phyloP scores from a whole-genome alignment of 257 asterid species.

The Solanum ahanhuiri region DNA sequence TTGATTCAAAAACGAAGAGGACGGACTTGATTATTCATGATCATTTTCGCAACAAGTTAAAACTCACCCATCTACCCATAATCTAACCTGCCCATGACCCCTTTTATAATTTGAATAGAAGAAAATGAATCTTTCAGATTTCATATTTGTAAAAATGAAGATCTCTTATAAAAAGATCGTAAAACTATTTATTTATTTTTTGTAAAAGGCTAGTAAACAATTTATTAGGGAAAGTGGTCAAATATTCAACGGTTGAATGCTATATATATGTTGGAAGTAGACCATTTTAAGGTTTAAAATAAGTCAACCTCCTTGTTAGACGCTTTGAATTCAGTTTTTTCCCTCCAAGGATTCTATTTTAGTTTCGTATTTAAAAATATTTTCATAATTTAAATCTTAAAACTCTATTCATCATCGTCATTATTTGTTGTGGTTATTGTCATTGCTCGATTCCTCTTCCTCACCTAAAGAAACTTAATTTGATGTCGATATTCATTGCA shows the following conservation, averaged over 20 bases:
- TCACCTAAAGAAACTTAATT: background rate
- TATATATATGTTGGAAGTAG: background rate
- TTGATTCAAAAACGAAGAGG: background rate
- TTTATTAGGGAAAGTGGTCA: background rate
- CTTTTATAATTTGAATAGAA: too few relatives aligned
- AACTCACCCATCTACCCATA: too few relatives aligned
- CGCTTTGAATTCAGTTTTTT: background rate
- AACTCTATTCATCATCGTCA: background rate
- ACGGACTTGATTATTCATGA: accelerated
- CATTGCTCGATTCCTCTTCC: background rate
- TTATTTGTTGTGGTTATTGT: background rate
- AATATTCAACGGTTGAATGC: background rate
- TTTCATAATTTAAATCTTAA: background rate
- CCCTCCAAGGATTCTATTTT: background rate
- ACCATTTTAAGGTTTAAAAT: background rate
- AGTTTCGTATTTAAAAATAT: background rate
- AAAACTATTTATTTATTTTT: too few relatives aligned
- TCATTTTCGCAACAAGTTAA: too few relatives aligned
- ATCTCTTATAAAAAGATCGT: too few relatives aligned
- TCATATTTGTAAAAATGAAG: background rate
- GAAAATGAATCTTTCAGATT: too few relatives aligned
- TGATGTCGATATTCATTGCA: background rate
- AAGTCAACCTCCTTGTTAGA: background rate
- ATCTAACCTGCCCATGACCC: too few relatives aligned
- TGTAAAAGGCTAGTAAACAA: background rate